Evolutionary conservation across 2,329 filamentous ascomycete genomes (phyloP), one percentile per base, ranked within the genome.

Genomic region (Aureobasidium leucospermi): DNA sequence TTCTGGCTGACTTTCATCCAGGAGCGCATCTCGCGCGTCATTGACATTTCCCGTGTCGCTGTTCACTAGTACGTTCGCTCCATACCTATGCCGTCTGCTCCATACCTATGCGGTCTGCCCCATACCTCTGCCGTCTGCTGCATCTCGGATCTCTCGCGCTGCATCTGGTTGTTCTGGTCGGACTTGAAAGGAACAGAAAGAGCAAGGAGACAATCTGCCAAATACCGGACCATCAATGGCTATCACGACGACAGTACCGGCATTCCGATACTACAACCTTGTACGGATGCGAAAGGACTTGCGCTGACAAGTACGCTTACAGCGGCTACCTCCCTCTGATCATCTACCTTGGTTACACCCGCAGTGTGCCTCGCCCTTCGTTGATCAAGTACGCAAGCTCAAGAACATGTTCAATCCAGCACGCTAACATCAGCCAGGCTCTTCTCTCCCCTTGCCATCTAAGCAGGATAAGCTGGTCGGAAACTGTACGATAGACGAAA

Each of bases 11-110:
- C 64, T 38, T 23, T 23, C 6, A 32, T 57, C 58, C 69, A 96
- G 93, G 94, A 99, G 87, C 91, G 94, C 81, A 96, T 99, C 77
- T 87, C 89, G 71, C 93, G 92, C 81, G 83, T 97, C 79, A 94
- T 99, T 74, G 94, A 97, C 76, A 80, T 96, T 74, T 94, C 91
- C 63, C 86, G 92, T 70, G 87, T 96, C 69, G 91, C 89, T 62
- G 88, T 99, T 71, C 94, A 99, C 80, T 99, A 97, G 90, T 95
- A 84, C 66, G 88, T 72, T 31, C 39, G 52, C n/a, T 58, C 31
- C 19, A 9, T 55, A 43, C 15, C 19, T 39, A 42, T 23, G 1
- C 5, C 19, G 5, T 28, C 31, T 29, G 31, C 4, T 10, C 1
- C 19, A 19, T 19, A 19, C 4, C 11, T 19, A 15, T 48, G 42